Percentiles rank a stretch among this genome's conserved stretches.
Conservation (phyloP, 1,284 basidiomycete species). For the Phellinidium pouzarii region DNA sequence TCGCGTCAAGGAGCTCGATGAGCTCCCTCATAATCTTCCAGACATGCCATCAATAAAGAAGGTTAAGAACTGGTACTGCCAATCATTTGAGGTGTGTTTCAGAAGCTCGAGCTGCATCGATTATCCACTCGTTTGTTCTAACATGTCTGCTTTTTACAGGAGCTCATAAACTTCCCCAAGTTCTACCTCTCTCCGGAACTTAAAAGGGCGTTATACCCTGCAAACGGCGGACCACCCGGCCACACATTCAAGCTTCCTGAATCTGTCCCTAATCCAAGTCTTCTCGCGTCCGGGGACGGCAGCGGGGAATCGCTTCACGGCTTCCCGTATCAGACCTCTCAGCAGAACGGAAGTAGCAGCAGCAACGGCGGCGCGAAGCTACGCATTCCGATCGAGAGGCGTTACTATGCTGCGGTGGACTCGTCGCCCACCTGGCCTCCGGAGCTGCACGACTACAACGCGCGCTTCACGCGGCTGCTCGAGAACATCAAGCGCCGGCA, state of each 20-base stretch:
- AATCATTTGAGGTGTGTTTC: slow-evolving; percentile 85
- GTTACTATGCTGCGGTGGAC: slow-evolving; percentile 74
- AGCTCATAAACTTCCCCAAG: slow-evolving; percentile 79
- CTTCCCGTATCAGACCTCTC: slow-evolving; percentile 23
- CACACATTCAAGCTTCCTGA: slow-evolving; percentile 44
- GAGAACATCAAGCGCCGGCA: slow-evolving; percentile 92
- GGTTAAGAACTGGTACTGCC: slow-evolving; percentile 98
- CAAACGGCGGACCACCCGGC: slow-evolving; percentile 31
- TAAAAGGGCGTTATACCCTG: slow-evolving; percentile 57
- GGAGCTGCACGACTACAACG: slow-evolving; percentile 92
- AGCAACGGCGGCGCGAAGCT: slow-evolving; percentile 37
- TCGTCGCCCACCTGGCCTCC: slow-evolving; percentile 77
- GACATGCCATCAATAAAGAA: slow-evolving; percentile 92
- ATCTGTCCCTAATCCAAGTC: slow-evolving; percentile 65
- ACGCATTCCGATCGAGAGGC: slow-evolving; percentile 67
- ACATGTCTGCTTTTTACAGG: slow-evolving; percentile 40
- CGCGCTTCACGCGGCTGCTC: slow-evolving; percentile 81
- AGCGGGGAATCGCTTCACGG: not conserved
- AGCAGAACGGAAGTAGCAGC: slow-evolving; percentile 25
- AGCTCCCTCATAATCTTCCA: slow-evolving; percentile 87
- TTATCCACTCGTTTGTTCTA: not conserved
- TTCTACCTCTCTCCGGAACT: slow-evolving; percentile 65
- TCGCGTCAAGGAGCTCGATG: slow-evolving; percentile 93
- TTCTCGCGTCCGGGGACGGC: slow-evolving; percentile 25
- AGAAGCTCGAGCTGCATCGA: not conserved